Conservation (phyloP, 768 basidiomycete genomes). For the Ephemerocybe angulata region DNA sequence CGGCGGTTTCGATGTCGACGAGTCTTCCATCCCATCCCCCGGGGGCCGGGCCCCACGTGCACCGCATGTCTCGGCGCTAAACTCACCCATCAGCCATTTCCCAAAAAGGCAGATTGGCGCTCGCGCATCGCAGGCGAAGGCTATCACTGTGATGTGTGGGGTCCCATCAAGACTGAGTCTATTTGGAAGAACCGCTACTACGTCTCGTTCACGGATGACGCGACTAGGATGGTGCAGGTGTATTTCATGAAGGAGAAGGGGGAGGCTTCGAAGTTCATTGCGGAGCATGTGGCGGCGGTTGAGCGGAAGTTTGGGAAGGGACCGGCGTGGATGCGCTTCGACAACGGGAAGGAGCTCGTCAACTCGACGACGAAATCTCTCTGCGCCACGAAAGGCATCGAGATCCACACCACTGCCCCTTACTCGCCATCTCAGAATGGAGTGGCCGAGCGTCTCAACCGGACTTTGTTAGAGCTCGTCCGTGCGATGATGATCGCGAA, state of each 20-base stretch:
- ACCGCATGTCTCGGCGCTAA: too few relatives aligned
- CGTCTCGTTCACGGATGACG: neutral
- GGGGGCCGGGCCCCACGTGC: too few relatives aligned
- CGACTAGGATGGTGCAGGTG: neutral
- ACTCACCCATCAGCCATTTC: too few relatives aligned
- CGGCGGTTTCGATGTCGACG: too few relatives aligned
- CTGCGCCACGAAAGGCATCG: constrained; percentile 16
- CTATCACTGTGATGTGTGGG: too few relatives aligned
- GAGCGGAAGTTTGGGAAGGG: neutral
- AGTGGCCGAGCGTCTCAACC: constrained; percentile 31
- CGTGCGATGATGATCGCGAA: constrained; percentile 28
- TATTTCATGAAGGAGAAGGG: neutral
- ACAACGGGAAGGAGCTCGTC: constrained; percentile 24
- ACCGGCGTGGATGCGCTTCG: constrained; percentile 10
- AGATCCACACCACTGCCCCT: constrained; percentile 22
- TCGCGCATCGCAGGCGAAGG: too few relatives aligned
- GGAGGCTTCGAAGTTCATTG: neutral
- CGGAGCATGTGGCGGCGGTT: neutral
- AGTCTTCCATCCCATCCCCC: too few relatives aligned
- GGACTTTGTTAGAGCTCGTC: constrained; percentile 28
- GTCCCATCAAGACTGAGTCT: too few relatives aligned
- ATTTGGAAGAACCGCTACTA: neutral
- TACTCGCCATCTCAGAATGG: constrained; percentile 30
- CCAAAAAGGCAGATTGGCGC: too few relatives aligned
- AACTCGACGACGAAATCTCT: constrained; percentile 12